Percentiles rank a stretch among this genome's conserved stretches.
phyloP scores from a whole-genome alignment of 1,284 basidiomycete genomes.

The Microbotryum saponariae region DNA sequence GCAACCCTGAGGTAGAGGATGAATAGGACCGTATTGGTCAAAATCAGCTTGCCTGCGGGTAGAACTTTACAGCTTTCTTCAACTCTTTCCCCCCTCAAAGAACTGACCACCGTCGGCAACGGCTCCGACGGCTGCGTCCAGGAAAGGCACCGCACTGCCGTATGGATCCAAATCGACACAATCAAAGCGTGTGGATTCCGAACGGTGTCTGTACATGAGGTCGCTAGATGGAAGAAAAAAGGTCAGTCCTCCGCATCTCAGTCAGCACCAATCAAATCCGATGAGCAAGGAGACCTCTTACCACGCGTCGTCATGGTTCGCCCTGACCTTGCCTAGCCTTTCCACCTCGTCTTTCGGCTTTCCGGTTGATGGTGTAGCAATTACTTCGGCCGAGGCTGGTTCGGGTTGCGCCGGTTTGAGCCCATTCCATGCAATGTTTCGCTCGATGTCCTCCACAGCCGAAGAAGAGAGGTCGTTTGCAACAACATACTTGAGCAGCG shows the following conservation, averaged over 20 bases:
- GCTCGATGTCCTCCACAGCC: conserved; percentile 76
- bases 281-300: conserved; percentile 40
- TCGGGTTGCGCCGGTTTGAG: conserved; percentile 47
- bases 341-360: conserved; percentile 31
- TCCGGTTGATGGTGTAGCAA: conserved; percentile 5
- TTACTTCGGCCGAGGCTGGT: neutral
- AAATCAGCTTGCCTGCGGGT: neutral
- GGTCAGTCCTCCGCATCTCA: neutral
- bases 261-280: too few species aligned
- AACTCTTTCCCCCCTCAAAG: neutral
- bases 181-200: conserved; percentile 67
- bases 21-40: neutral
- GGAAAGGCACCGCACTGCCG: conserved; percentile 91
- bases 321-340: conserved; percentile 55
- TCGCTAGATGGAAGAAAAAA: conserved; percentile 48
- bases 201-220: conserved; percentile 83
- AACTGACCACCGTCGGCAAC: conserved; percentile 71
- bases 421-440: conserved; percentile 83
- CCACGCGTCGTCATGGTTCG: conserved; percentile 93
- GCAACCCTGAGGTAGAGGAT: conserved; percentile 53
- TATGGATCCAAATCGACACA: conserved; percentile 97
- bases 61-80: too few species aligned
- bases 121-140: conserved; percentile 91
- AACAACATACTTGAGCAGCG: conserved; percentile 78
- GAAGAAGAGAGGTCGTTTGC: conserved; percentile 85